Base-by-base conservation (phyloP, 371 early-diverging fungal genomes). In the Haplosporangium sp. region DNA sequence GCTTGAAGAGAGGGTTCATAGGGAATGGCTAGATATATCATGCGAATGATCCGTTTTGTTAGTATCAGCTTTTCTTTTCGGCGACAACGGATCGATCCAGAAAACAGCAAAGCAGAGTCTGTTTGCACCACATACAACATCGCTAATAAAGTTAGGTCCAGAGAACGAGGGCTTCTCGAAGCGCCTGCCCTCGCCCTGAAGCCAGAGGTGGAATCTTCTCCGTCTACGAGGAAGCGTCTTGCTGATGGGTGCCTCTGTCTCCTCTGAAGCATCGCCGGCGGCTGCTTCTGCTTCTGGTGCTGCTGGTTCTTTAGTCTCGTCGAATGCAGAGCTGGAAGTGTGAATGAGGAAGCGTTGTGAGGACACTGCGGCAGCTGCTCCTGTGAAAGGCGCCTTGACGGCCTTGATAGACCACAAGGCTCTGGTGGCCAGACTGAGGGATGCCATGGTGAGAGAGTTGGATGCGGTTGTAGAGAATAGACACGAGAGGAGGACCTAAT, bases 1-100 rank as follows among this genome's bases (percentile, higher is more conserved):
- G 95, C 64, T 86, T 87, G 85, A 95, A 96, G 60, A 85, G 80
- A 41, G 95, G 95, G 72, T 96, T 96, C 86, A 94, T 88, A 8
- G 96, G 96, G 84, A 96, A 96, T 21, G 96, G 96, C 85, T 92
- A 82, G 36, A 18, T 45, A 11, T 4, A 29, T 1, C 29, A 29
- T 29, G 4, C 29, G 29, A 29, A 29, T 29, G 29, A 29, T 29
- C 29, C 29, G 4, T 29, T 29, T 29, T 29, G 29, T 29, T 29
- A 29, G 29, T 29, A 29, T 29, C 29, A 4, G 29, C 29, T 4
- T 29, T 29, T 4, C 29, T 29, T 1, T 2, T 29, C 29, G 29
- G 29, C 29, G 29, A 29, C 29, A 29, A 29, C 29, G 29, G 29
- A 29, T 29, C 29, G 29, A 29, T 29, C 29, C 29, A 29, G 29